Evolutionary conservation across 768 basidiomycete species (phyloP), one percentile per base, ranked within the genome.

Genomic region (Filobasidium wieringae): DNA sequence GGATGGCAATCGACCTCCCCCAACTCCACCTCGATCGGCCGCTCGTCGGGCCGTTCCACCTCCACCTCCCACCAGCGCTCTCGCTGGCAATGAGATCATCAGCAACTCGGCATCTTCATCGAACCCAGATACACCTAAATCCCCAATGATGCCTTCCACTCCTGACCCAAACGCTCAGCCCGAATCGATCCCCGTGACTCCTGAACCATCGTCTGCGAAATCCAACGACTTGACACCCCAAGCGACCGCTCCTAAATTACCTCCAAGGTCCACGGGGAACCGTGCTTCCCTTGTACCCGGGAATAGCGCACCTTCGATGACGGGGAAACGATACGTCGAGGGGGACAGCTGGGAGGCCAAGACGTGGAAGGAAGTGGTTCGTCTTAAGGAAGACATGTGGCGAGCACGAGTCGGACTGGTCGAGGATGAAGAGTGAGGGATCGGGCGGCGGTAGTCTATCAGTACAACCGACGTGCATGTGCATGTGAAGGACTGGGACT

Each of bases 311-410:
- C 32, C 52, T 17, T 14, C 19, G 22, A 33, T 7, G 33, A 30
- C 7, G 34, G 11, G 45, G 22, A 49, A 17, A 47, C 26, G 32
- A 22, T 47, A 47, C 24, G 43, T 47, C 43, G 40, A 52, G 15
- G 63, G 55, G n/a, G 66, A 69, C 12, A 58, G 45, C 11, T 72
- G 70, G 70, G 72, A 73, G 54, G 63, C 52, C 30, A 68, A 67
- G 59, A 68, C 68, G 17, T 73, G 72, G 72, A 63, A 57, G 47
- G 59, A 61, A 58, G 64, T 73, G 0, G 53, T 73, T 5, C 66
- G 62, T 56, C 50, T 73, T 24, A 73, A 71, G 55, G 72, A 73
- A 61, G 68, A 63, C n/a, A 73, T 73, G 67, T 69, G 67, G 66
- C 62, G 60, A 50, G 59, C 70, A 45, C 60, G 70, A 40, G 57